These are phyloP conservation scores for Rhizophagus sp. DNA, from an alignment of 192 early-diverging fungal genomes.

Conservation along the genomic window DNA sequence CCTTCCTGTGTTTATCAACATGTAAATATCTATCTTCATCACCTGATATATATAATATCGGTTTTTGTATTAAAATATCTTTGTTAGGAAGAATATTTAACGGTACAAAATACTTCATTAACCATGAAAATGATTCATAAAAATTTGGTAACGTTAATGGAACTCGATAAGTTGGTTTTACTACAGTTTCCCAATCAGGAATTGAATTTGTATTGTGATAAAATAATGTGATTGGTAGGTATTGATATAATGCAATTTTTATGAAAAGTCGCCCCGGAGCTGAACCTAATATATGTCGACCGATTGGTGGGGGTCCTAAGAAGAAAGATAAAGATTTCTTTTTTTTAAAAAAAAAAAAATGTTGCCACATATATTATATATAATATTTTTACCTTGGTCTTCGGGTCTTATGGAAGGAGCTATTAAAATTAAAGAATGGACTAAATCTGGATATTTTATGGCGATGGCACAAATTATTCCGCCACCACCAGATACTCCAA, in stretches of 20 bases:
- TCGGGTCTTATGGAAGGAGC: conserved; percentile 8
- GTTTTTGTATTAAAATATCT: not conserved
- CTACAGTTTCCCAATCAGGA: conserved; percentile 21
- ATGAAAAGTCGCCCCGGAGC: not conserved
- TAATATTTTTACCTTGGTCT: conserved; percentile 21
- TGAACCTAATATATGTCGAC: conserved; percentile 19
- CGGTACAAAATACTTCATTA: conserved; percentile 19
- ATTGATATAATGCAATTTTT: conserved; percentile 1
- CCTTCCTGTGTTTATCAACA: not conserved
- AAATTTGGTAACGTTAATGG: conserved; percentile 25
- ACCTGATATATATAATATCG: conserved; percentile 7
- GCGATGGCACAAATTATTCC: not conserved
- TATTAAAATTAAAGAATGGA: conserved; percentile 1
- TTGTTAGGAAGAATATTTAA: not conserved
- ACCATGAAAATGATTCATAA: conserved; percentile 9
- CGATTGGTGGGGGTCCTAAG: conserved; percentile 19
- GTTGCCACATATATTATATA: not conserved
- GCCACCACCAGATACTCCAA: conserved; percentile 6
- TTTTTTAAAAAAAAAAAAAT: not conserved
- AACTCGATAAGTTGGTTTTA: conserved; percentile 15
- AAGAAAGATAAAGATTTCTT: not conserved
- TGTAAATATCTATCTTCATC: conserved; percentile 13
- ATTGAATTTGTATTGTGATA: conserved; percentile 13
- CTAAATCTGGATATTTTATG: conserved; percentile 5
- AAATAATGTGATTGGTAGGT: conserved; percentile 1